Evolutionary conservation across 805 yeast genomes (phyloP).

Genomic region (Myxozyma kluyveri): DNA sequence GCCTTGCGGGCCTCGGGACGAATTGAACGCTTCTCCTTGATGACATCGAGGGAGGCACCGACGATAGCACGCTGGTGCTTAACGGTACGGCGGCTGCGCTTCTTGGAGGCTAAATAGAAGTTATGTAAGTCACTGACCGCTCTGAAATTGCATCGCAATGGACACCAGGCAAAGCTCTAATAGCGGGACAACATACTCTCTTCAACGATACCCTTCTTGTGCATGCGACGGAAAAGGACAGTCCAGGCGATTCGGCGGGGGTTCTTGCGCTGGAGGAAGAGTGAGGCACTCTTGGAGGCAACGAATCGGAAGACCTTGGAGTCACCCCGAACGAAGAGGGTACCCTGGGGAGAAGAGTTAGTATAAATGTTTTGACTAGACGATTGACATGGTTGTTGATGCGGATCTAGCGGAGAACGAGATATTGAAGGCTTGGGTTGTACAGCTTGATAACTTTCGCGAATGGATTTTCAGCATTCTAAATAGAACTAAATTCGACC

Average conservation of each 20-base stretch:
- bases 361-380: background rate
- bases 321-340: constrained; percentile 98
- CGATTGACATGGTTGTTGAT: too few relatives aligned
- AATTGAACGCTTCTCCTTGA: constrained; percentile 93
- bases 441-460: too few relatives aligned
- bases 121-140: too few relatives aligned
- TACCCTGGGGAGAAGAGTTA: constrained; percentile 50
- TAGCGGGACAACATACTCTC: constrained; percentile 45
- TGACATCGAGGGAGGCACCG: constrained; percentile 98
- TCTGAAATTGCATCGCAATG: too few relatives aligned
- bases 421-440: too few relatives aligned
- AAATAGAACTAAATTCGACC: too few relatives aligned
- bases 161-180: background rate
- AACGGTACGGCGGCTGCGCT: constrained; percentile 95
- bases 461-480: too few relatives aligned
- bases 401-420: too few relatives aligned
- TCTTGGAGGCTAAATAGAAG: constrained; percentile 70
- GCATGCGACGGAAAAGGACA: constrained; percentile 98
- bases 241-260: constrained; percentile 99
- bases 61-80: constrained; percentile 99
- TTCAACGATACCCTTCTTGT: constrained; percentile 99
- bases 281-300: constrained; percentile 94
- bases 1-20: constrained; percentile 99
- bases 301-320: constrained; percentile 99
- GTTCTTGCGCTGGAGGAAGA: constrained; percentile 99